phyloP scores from a whole-genome alignment of 1,284 basidiomycete genomes.

The Chalciporus sp. region DNA sequence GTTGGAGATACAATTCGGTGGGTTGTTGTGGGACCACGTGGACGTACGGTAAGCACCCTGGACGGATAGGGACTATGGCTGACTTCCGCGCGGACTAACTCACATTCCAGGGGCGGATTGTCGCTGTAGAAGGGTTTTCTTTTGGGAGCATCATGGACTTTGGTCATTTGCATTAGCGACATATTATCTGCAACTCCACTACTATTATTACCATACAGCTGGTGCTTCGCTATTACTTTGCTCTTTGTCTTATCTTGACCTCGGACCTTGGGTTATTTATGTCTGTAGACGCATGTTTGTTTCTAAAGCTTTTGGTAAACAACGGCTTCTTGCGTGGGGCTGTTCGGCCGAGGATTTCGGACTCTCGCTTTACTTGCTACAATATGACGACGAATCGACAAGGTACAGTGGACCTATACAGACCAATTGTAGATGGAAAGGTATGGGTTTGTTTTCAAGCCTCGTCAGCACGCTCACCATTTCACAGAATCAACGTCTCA shows the following conservation, averaged over 20 bases:
- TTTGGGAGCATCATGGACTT: not conserved
- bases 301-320: slow-evolving; percentile 14
- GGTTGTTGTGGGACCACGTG: not conserved
- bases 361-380: not conserved
- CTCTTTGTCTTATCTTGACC: not conserved
- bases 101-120: slow-evolving; percentile 2
- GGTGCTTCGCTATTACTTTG: slow-evolving; percentile 4
- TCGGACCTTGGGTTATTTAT: too few species aligned
- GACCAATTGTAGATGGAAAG: slow-evolving; percentile 15
- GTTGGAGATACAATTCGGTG: not conserved
- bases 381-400: slow-evolving; percentile 15
- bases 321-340: too few species aligned
- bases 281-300: slow-evolving; percentile 11
- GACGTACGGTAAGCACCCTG: slow-evolving; percentile 17
- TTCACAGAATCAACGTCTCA: slow-evolving; percentile 32
- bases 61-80: not conserved
- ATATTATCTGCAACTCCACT: slow-evolving; percentile 2
- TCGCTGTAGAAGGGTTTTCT: not conserved
- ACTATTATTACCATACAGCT: not conserved
- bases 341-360: too few species aligned
- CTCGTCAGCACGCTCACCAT: not conserved
- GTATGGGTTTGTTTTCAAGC: slow-evolving; percentile 6
- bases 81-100: slow-evolving; percentile 5
- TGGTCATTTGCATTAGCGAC: not conserved
- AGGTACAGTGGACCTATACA: slow-evolving; percentile 28